Base-by-base conservation (phyloP, 352 stramenopile species). In the Phytophthora quininea region DNA sequence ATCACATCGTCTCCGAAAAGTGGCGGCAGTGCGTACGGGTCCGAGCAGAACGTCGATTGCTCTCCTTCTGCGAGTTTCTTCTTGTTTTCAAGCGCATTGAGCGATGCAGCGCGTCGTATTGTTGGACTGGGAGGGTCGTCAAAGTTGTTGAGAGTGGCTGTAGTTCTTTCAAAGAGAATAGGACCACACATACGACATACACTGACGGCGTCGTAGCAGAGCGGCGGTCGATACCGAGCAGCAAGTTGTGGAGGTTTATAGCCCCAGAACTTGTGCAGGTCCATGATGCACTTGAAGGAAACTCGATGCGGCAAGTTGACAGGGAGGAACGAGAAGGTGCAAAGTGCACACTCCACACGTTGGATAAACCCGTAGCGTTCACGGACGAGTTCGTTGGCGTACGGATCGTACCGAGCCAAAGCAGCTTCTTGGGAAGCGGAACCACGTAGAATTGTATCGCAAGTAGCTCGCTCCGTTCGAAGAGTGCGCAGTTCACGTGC, bases 211-310 rank as follows among this genome's bases (percentile, higher is more conserved):
- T 93, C 82, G 59, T 93, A 93, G 64, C 85, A 91, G 27, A 88
- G 62, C 14, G 85, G 85, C 2, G 85, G 55, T 4, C 71, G 71
- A 76, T 90, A 93, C 15, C 86, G 87, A 64, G 79, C 67, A 8
- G 71, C 70, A 8, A 72, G 52, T 53, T 91, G 79, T 14, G 75
- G 79, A 9, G 85, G 75, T 3, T 66, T 58, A 61, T 87, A 91
- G 6, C 69, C 48, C 85, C 85, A 93, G 51, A 74, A 57, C 5
- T 76, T 70, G 42, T 93, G 80, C 31, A 93, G 73, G 49, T 91
- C 85, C 79, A 93, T 86, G 69, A 93, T 79, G 65, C 85, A 89
- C 56, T 86, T 84, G 69, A 91, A 93, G 43, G 80, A 89, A 58
- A 93, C 83, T n/a, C 75, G 74, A 45, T 89, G 74, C 38, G 85